Evolutionary conservation across 306 rosid genomes (phyloP).

Genomic region (Acmispon strigosus): DNA sequence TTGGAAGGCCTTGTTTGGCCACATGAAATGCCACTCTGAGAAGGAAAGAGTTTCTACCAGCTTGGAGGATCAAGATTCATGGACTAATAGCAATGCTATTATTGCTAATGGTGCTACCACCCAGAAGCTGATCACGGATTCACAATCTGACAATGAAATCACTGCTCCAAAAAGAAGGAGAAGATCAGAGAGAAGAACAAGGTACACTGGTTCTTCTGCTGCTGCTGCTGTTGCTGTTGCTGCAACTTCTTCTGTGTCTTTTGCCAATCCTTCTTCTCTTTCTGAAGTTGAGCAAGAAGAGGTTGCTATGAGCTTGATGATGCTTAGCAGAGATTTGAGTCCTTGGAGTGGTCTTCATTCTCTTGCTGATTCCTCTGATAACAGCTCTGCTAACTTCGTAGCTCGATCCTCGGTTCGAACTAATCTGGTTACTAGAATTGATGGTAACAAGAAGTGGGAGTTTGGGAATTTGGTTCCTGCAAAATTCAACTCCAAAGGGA

Average conservation of each 20-base stretch:
- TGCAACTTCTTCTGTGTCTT: constrained; percentile 39
- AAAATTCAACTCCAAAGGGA: constrained; percentile 22
- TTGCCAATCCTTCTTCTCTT: constrained; percentile 41
- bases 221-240: constrained; percentile 28
- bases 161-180: constrained; percentile 43
- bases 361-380: constrained; percentile 58
- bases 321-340: constrained; percentile 68
- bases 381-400: constrained; percentile 41
- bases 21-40: constrained; percentile 82
- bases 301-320: constrained; percentile 84
- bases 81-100: constrained; percentile 22
- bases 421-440: constrained; percentile 20
- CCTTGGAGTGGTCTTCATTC: constrained; percentile 46
- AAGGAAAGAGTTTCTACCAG: constrained; percentile 40
- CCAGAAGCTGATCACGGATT: constrained; percentile 41
- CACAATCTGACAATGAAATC: constrained; percentile 69
- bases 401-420: constrained; percentile 38
- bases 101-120: background rate
- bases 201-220: constrained; percentile 29
- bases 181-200: constrained; percentile 63
- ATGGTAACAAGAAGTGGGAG: constrained; percentile 21
- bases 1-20: constrained; percentile 88
- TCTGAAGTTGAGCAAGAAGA: constrained; percentile 79
- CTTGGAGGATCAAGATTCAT: constrained; percentile 68
- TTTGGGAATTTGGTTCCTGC: constrained; percentile 23